Evolutionary conservation across 352 stramenopile genomes (phyloP).

Genomic region (Phytophthora uliginosa): DNA sequence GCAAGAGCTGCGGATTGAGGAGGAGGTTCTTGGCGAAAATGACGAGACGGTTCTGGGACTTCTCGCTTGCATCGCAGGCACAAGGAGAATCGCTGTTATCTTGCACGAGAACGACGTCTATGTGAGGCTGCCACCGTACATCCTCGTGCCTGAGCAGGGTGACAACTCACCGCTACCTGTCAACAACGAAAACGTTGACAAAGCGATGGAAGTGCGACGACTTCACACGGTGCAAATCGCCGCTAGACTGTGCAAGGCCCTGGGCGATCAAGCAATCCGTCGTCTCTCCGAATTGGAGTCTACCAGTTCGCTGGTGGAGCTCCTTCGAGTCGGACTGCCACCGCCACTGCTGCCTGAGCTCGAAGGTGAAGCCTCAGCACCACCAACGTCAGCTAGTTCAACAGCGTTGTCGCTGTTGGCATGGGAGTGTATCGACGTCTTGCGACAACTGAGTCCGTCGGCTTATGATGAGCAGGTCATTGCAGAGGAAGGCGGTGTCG

Average conservation of each 20-base stretch:
- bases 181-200: background rate
- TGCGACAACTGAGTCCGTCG: slow-evolving; percentile 47
- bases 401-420: slow-evolving; percentile 23
- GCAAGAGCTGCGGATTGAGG: slow-evolving; percentile 47
- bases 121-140: slow-evolving; percentile 49
- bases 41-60: slow-evolving; percentile 52
- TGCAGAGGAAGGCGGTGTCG: slow-evolving; percentile 47
- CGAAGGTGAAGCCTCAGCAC: slow-evolving; percentile 2
- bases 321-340: slow-evolving; percentile 44
- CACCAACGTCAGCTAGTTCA: background rate
- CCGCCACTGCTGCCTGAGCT: background rate
- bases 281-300: slow-evolving; percentile 55
- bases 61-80: slow-evolving; percentile 48
- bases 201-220: slow-evolving; percentile 1
- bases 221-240: slow-evolving; percentile 36
- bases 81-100: slow-evolving; percentile 57
- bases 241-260: slow-evolving; percentile 37
- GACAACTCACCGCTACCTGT: slow-evolving; percentile 18
- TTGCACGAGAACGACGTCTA: slow-evolving; percentile 72
- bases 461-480: slow-evolving; percentile 55
- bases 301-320: slow-evolving; percentile 43
- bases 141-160: slow-evolving; percentile 21
- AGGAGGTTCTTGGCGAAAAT: slow-evolving; percentile 47
- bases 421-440: slow-evolving; percentile 51
- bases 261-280: slow-evolving; percentile 45